phyloP scores from a whole-genome alignment of 1,284 basidiomycete genomes.

The Moesziomyces sp. region DNA sequence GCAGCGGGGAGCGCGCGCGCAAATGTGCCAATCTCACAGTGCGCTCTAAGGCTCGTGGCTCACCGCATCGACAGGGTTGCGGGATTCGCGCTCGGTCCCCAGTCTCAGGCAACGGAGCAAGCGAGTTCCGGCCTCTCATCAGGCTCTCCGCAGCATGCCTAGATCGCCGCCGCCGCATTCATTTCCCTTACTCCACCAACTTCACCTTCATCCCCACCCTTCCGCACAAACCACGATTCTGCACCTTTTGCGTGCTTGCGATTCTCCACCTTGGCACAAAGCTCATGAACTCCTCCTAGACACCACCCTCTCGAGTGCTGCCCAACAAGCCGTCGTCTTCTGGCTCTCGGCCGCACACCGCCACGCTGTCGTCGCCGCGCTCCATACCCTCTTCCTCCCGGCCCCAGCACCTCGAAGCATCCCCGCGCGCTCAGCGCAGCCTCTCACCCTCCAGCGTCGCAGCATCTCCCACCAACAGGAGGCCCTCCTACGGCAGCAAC shows the following conservation, averaged over 20 bases:
- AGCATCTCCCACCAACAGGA: constrained; percentile 10
- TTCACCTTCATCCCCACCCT: neutral
- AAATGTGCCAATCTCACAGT: too few species aligned
- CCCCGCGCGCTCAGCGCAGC: constrained; percentile 29
- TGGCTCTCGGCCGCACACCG: constrained; percentile 12
- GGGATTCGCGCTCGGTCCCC: neutral
- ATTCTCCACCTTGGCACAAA: neutral
- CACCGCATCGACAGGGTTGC: too few species aligned
- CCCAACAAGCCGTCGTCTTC: too few species aligned
- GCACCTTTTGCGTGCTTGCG: too few species aligned
- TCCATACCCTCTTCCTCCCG: constrained; percentile 34
- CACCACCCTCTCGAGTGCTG: neutral
- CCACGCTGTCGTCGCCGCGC: constrained; percentile 39
- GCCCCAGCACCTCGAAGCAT: constrained; percentile 19
- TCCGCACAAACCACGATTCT: too few species aligned
- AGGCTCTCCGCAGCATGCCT: too few species aligned
- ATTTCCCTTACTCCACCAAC: neutral
- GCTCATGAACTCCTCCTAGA: neutral
- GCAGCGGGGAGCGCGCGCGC: too few species aligned
- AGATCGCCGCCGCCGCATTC: neutral
- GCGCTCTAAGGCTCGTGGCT: too few species aligned
- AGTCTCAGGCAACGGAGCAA: too few species aligned
- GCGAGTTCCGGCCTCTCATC: too few species aligned
- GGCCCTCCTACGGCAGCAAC: constrained; percentile 17
- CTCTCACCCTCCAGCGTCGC: constrained; percentile 17